phyloP scores from a whole-genome alignment of 805 yeast species.

The Lipomyces starkeyi region DNA sequence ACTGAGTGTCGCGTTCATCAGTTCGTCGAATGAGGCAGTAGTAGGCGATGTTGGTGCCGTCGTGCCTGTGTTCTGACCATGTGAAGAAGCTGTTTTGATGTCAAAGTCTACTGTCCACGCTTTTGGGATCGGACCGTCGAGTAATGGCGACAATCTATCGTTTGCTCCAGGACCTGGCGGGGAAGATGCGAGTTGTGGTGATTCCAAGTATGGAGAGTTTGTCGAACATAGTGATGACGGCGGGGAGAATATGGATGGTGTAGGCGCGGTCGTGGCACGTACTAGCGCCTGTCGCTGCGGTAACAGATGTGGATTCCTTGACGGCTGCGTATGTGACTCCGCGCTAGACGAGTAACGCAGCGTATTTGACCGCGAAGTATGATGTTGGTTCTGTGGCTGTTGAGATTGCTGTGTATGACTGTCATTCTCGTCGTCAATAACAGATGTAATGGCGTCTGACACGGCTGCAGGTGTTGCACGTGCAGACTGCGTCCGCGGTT shows the following conservation, averaged over 20 bases:
- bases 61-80: not conserved
- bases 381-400: not conserved
- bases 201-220: constrained; percentile 26
- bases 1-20: constrained; percentile 25
- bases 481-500: constrained; percentile 5
- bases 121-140: constrained; percentile 17
- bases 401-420: not conserved
- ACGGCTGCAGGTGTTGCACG: constrained; percentile 1
- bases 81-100: not conserved
- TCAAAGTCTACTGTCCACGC: constrained; percentile 26
- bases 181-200: constrained; percentile 35
- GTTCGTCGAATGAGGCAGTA: constrained; percentile 26
- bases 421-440: not conserved
- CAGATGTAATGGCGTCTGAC: constrained; percentile 4
- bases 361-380: not conserved
- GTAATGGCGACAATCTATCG: constrained; percentile 9
- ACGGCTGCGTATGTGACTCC: not conserved
- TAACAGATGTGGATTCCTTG: constrained; percentile 4
- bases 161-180: constrained; percentile 28
- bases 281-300: constrained; percentile 17
- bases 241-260: constrained; percentile 23
- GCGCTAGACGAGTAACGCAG: not conserved
- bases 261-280: constrained; percentile 19
- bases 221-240: constrained; percentile 24
- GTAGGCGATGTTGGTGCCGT: constrained; percentile 17